phyloP scores from a whole-genome alignment of 2,329 filamentous ascomycete species.

The Colletotrichum spinosum region DNA sequence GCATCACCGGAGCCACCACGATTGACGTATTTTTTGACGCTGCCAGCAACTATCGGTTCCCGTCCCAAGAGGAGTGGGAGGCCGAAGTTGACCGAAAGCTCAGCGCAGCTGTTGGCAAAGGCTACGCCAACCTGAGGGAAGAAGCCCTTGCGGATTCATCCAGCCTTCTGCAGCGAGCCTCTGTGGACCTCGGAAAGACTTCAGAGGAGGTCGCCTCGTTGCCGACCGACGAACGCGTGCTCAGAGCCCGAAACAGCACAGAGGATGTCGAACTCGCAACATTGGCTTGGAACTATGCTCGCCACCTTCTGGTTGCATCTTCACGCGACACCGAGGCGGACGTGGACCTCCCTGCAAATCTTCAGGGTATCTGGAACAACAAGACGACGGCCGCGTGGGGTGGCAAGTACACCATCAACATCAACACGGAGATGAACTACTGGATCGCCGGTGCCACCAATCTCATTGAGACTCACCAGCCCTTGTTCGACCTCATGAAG shows the following conservation, averaged over 20 bases:
- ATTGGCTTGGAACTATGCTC: conserved; percentile 47
- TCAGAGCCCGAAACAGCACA: conserved; percentile 32
- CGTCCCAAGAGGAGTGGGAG: conserved; percentile 38
- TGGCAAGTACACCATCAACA: conserved; percentile 57
- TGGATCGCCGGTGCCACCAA: conserved; percentile 49
- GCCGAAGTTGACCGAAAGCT: conserved; percentile 43
- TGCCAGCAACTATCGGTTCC: conserved; percentile 42
- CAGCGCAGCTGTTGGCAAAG: conserved; percentile 36
- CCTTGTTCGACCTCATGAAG: conserved; percentile 52
- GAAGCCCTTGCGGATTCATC: conserved; percentile 41
- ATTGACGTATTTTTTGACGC: conserved; percentile 44
- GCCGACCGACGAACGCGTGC: conserved; percentile 26
- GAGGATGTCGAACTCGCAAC: conserved; percentile 44
- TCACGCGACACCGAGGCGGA: conserved; percentile 39
- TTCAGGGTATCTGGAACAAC: conserved; percentile 52
- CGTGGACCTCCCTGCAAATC: conserved; percentile 45
- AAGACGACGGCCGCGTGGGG: conserved; percentile 50
- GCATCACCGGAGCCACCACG: conserved; percentile 39
- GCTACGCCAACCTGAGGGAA: conserved; percentile 36
- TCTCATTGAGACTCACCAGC: conserved; percentile 51
- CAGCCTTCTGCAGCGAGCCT: conserved; percentile 39
- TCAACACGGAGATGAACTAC: conserved; percentile 56
- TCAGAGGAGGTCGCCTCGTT: conserved; percentile 24
- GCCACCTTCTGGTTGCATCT: conserved; percentile 46
- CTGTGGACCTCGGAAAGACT: conserved; percentile 36